Conservation (phyloP, 352 stramenopile species). For the Globisporangium sylvaticum region DNA sequence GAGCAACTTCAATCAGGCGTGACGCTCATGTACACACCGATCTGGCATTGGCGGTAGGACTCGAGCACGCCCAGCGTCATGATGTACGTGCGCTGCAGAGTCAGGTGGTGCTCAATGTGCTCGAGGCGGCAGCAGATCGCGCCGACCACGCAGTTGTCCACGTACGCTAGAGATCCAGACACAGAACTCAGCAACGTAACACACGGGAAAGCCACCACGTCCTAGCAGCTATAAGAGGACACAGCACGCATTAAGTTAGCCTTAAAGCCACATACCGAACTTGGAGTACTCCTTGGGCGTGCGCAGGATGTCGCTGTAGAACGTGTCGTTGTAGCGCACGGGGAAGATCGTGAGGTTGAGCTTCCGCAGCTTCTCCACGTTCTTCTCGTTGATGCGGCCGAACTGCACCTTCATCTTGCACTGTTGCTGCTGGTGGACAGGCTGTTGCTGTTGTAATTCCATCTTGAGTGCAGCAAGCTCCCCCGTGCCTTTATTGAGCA, state of each 20-base stretch:
- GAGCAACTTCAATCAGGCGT: too few species aligned
- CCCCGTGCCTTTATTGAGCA: background rate
- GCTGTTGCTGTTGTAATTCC: background rate
- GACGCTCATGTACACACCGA: slow-evolving; percentile 39
- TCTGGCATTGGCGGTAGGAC: slow-evolving; percentile 74
- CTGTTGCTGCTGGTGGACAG: slow-evolving; percentile 5
- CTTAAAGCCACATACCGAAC: slow-evolving; percentile 29
- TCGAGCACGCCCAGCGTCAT: slow-evolving; percentile 93
- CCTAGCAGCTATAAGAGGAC: too few species aligned
- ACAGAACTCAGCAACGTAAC: background rate
- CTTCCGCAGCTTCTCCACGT: slow-evolving; percentile 75
- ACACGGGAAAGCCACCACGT: too few species aligned
- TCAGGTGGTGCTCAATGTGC: slow-evolving; percentile 18
- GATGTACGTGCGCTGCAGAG: slow-evolving; percentile 83
- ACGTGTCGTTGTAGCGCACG: slow-evolving; percentile 90
- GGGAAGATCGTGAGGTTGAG: slow-evolving; percentile 91
- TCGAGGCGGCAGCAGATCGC: slow-evolving; percentile 90
- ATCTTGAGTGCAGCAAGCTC: background rate
- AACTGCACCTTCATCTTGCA: slow-evolving; percentile 35
- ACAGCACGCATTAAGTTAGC: background rate
- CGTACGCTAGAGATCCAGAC: slow-evolving; percentile 41
- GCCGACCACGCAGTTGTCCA: slow-evolving; percentile 77
- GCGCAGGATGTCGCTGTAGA: slow-evolving; percentile 90
- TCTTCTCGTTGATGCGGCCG: slow-evolving; percentile 48
- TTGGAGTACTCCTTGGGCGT: slow-evolving; percentile 46